Conservation (phyloP, 768 basidiomycete genomes). For the Mycena leptocephala region DNA sequence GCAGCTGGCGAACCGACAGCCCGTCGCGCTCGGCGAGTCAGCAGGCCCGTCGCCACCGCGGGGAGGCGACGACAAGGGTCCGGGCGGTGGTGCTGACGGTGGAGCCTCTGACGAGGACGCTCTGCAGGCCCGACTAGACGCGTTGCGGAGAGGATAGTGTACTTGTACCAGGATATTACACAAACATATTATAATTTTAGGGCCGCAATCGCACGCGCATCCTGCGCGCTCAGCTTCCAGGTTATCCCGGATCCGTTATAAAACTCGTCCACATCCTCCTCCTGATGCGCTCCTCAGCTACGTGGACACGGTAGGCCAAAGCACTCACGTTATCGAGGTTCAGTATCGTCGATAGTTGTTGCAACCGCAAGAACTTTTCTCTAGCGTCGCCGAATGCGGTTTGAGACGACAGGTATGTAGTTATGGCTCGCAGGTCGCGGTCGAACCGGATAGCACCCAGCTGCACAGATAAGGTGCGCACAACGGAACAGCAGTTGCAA, state of each 20-base stretch:
- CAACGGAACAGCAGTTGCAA: background rate
- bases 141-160: conserved; percentile 78
- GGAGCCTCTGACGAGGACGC: conserved; percentile 87
- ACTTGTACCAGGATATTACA: conserved; percentile 29
- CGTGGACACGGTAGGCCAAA: background rate
- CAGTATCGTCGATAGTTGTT: conserved; percentile 93
- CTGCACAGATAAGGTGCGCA: conserved; percentile 56
- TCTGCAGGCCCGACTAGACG: conserved; percentile 94
- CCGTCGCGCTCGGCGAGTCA: conserved; percentile 89
- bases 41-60: conserved; percentile 55
- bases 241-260: conserved; percentile 94
- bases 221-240: conserved; percentile 87
- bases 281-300: conserved; percentile 61
- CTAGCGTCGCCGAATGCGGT: conserved; percentile 92
- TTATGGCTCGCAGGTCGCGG: conserved; percentile 89
- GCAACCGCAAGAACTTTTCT: conserved; percentile 93
- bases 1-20: conserved; percentile 76
- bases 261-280: conserved; percentile 96
- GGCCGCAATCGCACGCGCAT: conserved; percentile 79
- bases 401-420: conserved; percentile 88
- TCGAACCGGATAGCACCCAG: conserved; percentile 97
- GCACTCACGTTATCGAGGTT: conserved; percentile 85
- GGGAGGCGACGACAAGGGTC: conserved; percentile 44
- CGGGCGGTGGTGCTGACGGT: conserved; percentile 56
- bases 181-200: conserved; percentile 62